Percentiles rank a stretch among this genome's conserved stretches.
Conservation (phyloP, 352 stramenopile species). For the Plasmopara viticola region DNA sequence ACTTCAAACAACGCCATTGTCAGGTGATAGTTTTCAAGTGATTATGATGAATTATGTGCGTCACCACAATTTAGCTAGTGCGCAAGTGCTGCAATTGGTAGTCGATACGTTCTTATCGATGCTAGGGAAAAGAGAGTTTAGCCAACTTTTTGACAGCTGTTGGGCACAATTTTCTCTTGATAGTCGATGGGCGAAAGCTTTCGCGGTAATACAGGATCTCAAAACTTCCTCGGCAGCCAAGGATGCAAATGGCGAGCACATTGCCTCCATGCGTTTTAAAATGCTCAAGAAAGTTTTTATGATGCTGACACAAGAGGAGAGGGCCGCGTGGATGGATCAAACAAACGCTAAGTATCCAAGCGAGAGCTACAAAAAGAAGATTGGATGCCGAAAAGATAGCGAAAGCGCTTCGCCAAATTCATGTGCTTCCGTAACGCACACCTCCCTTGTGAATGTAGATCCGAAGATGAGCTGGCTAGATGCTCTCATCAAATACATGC, state of each 20-base stretch:
- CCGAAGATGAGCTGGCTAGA: slow-evolving; percentile 64
- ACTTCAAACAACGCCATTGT: slow-evolving; percentile 4
- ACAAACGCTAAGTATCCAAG: slow-evolving; percentile 40
- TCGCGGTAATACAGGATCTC: slow-evolving; percentile 39
- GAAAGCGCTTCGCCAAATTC: slow-evolving; percentile 8
- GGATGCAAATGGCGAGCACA: slow-evolving; percentile 17
- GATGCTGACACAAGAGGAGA: slow-evolving; percentile 51
- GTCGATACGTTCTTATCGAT: slow-evolving; percentile 38
- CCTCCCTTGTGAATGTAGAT: slow-evolving; percentile 41
- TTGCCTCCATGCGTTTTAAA: slow-evolving; percentile 31
- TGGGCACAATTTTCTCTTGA: slow-evolving; percentile 32
- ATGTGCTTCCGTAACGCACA: slow-evolving; percentile 26
- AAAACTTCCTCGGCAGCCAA: slow-evolving; percentile 8
- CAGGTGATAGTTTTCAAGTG: slow-evolving; percentile 49
- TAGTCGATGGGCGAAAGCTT: slow-evolving; percentile 38
- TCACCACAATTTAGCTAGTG: slow-evolving; percentile 39
- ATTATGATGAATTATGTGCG: slow-evolving; percentile 58
- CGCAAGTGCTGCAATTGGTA: slow-evolving; percentile 39
- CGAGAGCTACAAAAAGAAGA: slow-evolving; percentile 31
- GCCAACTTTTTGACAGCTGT: slow-evolving; percentile 32
- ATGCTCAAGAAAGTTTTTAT: slow-evolving; percentile 50
- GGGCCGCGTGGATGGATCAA: slow-evolving; percentile 43
- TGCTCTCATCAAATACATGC: slow-evolving; percentile 31
- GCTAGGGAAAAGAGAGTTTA: slow-evolving; percentile 40
- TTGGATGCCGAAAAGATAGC: slow-evolving; percentile 17